phyloP scores from a whole-genome alignment of 2,329 filamentous ascomycete genomes.

The Xylaria sp. region DNA sequence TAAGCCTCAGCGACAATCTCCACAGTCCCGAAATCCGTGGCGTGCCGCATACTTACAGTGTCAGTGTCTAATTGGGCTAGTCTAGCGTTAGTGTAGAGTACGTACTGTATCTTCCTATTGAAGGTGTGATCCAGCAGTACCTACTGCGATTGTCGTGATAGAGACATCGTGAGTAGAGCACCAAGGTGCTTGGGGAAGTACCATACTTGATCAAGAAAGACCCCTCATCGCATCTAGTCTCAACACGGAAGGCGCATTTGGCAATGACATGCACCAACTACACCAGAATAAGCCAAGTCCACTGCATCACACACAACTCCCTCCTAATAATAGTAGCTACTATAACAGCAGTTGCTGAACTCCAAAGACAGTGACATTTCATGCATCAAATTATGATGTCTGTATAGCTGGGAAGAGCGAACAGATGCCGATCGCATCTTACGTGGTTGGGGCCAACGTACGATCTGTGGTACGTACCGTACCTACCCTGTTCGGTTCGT shows the following conservation, averaged over 20 bases:
- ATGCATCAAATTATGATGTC: slow-evolving; percentile 25
- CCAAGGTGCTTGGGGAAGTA: slow-evolving; percentile 6
- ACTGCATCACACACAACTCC: neutral
- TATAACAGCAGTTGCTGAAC: slow-evolving; percentile 8
- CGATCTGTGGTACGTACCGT: neutral
- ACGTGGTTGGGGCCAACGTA: neutral
- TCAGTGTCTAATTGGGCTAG: neutral
- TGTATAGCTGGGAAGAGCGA: slow-evolving; percentile 12
- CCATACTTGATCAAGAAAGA: slow-evolving; percentile 26
- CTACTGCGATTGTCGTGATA: too few species aligned
- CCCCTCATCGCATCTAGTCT: slow-evolving; percentile 17
- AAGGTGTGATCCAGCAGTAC: too few species aligned
- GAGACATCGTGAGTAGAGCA: too few species aligned
- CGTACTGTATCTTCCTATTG: too few species aligned
- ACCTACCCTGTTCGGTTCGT: too few species aligned
- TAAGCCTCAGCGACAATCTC: slow-evolving; percentile 6
- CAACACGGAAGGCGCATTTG: slow-evolving; percentile 25
- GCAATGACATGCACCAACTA: neutral
- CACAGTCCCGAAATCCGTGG: neutral
- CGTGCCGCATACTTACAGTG: neutral
- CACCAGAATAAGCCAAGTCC: neutral
- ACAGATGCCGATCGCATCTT: slow-evolving; percentile 9
- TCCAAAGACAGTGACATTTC: neutral
- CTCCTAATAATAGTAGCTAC: slow-evolving; percentile 17
- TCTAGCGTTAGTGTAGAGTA: too few species aligned